Evolutionary conservation across 768 basidiomycete genomes (phyloP).

Genomic region (Mycena floridula): DNA sequence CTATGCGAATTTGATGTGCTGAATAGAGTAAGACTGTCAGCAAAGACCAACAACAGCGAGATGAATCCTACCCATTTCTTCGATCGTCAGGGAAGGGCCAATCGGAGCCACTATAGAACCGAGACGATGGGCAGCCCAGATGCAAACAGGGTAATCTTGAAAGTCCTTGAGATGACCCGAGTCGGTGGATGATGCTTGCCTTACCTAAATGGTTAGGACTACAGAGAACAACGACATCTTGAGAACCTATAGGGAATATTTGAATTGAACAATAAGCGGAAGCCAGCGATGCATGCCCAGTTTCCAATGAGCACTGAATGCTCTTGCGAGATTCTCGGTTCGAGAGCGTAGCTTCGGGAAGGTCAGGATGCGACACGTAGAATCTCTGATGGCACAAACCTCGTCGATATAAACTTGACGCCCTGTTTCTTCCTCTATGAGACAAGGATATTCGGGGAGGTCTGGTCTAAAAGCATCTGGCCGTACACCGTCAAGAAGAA

Average conservation of each 20-base stretch:
- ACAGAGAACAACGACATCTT: conserved; percentile 30
- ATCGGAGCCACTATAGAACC: too few relatives aligned
- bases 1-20: conserved; percentile 30
- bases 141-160: too few relatives aligned
- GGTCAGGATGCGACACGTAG: background rate
- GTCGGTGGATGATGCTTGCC: too few relatives aligned
- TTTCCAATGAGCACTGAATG: conserved; percentile 15
- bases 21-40: conserved; percentile 32
- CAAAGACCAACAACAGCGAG: too few relatives aligned
- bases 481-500: conserved; percentile 19
- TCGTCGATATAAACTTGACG: conserved; percentile 15
- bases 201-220: conserved; percentile 37
- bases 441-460: conserved; percentile 9
- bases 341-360: conserved; percentile 17
- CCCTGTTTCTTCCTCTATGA: conserved; percentile 26
- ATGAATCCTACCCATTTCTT: conserved; percentile 11
- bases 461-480: background rate
- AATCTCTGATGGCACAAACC: conserved; percentile 6
- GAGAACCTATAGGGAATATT: background rate
- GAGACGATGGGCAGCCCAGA: too few relatives aligned
- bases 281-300: background rate
- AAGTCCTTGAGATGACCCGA: too few relatives aligned
- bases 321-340: conserved; percentile 20
- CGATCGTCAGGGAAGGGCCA: background rate
- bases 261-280: background rate